Conservation (phyloP, 2,329 filamentous ascomycete genomes). For the Corniculantispora saksenae region DNA sequence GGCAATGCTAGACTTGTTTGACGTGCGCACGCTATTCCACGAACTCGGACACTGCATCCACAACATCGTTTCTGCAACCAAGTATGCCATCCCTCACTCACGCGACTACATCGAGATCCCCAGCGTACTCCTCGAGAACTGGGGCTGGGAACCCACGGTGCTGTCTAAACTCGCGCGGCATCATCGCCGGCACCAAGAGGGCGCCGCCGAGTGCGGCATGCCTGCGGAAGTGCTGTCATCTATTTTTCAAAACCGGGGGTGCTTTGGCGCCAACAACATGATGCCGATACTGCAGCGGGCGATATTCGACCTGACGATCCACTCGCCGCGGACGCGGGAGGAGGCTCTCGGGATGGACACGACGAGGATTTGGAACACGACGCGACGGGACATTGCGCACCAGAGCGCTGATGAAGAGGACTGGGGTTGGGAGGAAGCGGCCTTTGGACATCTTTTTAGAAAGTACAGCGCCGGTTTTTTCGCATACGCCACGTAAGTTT, state of each 20-base stretch:
- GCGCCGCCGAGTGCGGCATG: neutral
- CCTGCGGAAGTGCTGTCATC: neutral
- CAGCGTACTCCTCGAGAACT: neutral
- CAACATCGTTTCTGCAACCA: neutral
- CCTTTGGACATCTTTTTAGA: too few relatives aligned
- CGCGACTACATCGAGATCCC: neutral
- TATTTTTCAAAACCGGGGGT: too few relatives aligned
- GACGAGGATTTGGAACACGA: too few relatives aligned
- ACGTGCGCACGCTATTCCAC: slow-evolving; percentile 45
- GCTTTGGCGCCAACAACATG: neutral
- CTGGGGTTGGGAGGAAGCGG: too few relatives aligned
- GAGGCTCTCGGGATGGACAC: neutral
- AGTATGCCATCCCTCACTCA: neutral
- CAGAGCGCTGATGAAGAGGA: too few relatives aligned
- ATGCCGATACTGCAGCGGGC: neutral
- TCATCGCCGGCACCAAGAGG: too few relatives aligned
- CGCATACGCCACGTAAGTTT: too few relatives aligned
- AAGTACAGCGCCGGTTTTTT: too few relatives aligned
- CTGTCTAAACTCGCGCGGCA: neutral
- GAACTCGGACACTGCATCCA: neutral
- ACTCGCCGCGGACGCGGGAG: neutral
- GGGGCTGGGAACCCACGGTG: neutral
- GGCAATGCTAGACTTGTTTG: too few relatives aligned
- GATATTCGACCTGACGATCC: neutral
- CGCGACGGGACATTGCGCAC: too few relatives aligned